Conservation (phyloP, 352 stramenopile genomes). For the Globisporangium cylindrosporum region DNA sequence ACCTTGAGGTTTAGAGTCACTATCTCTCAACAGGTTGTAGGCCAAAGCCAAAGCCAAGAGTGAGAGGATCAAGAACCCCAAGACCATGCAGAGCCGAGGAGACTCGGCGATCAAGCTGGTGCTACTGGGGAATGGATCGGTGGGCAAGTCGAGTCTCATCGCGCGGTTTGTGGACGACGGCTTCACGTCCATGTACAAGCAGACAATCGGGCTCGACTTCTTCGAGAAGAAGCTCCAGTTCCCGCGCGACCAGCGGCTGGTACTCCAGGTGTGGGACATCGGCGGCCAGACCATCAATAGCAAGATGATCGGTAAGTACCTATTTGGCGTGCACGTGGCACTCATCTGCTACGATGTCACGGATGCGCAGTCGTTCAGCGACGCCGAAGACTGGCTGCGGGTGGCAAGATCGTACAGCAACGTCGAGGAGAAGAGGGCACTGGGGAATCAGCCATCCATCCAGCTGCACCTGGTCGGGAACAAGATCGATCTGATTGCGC, state of each 20-base stretch:
- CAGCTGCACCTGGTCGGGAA: slow-evolving; percentile 82
- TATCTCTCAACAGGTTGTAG: neutral
- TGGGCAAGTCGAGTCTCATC: slow-evolving; percentile 87
- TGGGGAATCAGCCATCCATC: slow-evolving; percentile 25
- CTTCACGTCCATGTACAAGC: slow-evolving; percentile 83
- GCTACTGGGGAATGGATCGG: slow-evolving; percentile 80
- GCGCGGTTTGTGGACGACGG: slow-evolving; percentile 78
- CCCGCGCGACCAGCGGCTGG: slow-evolving; percentile 63
- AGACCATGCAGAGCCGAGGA: slow-evolving; percentile 22
- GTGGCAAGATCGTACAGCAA: slow-evolving; percentile 27
- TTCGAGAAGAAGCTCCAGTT: slow-evolving; percentile 85
- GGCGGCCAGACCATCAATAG: slow-evolving; percentile 86
- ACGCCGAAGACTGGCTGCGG: slow-evolving; percentile 77
- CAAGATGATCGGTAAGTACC: slow-evolving; percentile 86
- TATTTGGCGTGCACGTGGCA: slow-evolving; percentile 75
- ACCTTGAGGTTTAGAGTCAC: neutral
- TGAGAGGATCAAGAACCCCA: neutral
- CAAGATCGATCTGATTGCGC: slow-evolving; percentile 82
- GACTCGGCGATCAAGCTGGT: slow-evolving; percentile 81
- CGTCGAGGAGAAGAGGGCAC: slow-evolving; percentile 9
- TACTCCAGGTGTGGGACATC: slow-evolving; percentile 89
- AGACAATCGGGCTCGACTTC: slow-evolving; percentile 86
- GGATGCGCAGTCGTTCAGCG: slow-evolving; percentile 77
- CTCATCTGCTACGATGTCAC: slow-evolving; percentile 88
- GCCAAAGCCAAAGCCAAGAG: neutral